Percentiles rank a stretch among this genome's conserved stretches.
Evolutionary conservation across 805 yeast genomes (phyloP).

Genomic region (Metschnikowia similis): DNA sequence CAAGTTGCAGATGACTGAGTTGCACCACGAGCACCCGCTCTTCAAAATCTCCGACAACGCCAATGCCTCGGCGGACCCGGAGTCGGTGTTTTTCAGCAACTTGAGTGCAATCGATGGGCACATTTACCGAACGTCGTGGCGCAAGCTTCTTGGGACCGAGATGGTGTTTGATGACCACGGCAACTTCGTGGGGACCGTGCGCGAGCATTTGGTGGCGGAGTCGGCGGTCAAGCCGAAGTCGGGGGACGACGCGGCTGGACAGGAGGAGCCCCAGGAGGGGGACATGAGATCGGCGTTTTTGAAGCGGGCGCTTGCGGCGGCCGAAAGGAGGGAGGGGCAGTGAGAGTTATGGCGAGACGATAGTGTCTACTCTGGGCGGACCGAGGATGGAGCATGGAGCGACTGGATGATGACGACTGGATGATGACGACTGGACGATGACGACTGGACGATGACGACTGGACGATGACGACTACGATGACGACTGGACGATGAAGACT

Average conservation of each 20-base stretch:
- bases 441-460: too few species aligned
- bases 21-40: slow-evolving; percentile 31
- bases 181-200: slow-evolving; percentile 35
- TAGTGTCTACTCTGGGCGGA: too few species aligned
- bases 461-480: too few species aligned
- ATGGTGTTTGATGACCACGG: slow-evolving; percentile 42
- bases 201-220: slow-evolving; percentile 35
- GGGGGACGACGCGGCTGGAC: slow-evolving; percentile 13
- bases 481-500: too few species aligned
- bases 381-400: too few species aligned
- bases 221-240: slow-evolving; percentile 17
- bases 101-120: slow-evolving; percentile 38
- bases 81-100: slow-evolving; percentile 20
- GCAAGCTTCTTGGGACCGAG: slow-evolving; percentile 72
- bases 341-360: not conserved
- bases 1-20: slow-evolving; percentile 34
- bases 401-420: too few species aligned
- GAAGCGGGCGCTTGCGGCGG: slow-evolving; percentile 18
- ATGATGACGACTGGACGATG: too few species aligned
- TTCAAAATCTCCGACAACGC: slow-evolving; percentile 34
- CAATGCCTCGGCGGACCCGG: slow-evolving; percentile 16
- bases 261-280: slow-evolving; percentile 14
- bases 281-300: slow-evolving; percentile 20
- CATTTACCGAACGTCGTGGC: slow-evolving; percentile 74
- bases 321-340: slow-evolving; percentile 1